Base-by-base conservation (phyloP, 2,329 filamentous ascomycete genomes). In the Chrysosporium keratinophilum region DNA sequence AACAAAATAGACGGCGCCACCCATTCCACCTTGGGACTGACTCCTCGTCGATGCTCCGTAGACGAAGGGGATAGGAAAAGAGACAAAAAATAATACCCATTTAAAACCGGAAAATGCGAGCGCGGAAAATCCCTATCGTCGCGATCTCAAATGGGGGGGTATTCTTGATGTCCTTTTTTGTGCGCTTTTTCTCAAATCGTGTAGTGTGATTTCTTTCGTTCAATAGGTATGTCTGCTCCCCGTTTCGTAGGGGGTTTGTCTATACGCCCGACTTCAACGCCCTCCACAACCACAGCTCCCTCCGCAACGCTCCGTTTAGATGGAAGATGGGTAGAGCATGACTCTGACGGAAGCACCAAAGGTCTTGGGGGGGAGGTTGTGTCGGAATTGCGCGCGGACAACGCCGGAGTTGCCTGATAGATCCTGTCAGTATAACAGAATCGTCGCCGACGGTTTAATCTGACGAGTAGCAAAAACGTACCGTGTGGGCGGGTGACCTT, bases 301-400 rank as follows among this genome's bases (percentile, higher is more conserved):
- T 17, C 20, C 42, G 31, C 11, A 39, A 17, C 23, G 44, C 10
- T n/a, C 48, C 15, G 63, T 76, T 85, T 91, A 95, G 85, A 96
- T 93, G 79, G 88, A 89, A 72, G 88, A 94, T 76, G 89, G 89
- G 83, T 95, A 95, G 77, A 95, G 82, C 89, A 95, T 95, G 77
- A 95, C 83, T 77, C 90, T 85, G 78, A 95, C 87, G 69, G 87
- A 90, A 73, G 89, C 88, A 78, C 90, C 89, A 81, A 97, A 96
- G 72, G 87, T 89, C 81, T 90, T 90, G 69, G 93, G 83, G 71
- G 93, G 93, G 66, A 98, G 89, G 76, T 95, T 95, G 78, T 83
- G 82, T 75, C 85, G 79, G 85, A 98, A 98, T 79, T 95, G 91
- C 76, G 90, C 91, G 74, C 93, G 87, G 74, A 98, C 93, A 71